Evolutionary conservation across 257 asterid genomes (phyloP), one percentile per base, ranked within the genome.

Genomic region (Scutellaria minor): DNA sequence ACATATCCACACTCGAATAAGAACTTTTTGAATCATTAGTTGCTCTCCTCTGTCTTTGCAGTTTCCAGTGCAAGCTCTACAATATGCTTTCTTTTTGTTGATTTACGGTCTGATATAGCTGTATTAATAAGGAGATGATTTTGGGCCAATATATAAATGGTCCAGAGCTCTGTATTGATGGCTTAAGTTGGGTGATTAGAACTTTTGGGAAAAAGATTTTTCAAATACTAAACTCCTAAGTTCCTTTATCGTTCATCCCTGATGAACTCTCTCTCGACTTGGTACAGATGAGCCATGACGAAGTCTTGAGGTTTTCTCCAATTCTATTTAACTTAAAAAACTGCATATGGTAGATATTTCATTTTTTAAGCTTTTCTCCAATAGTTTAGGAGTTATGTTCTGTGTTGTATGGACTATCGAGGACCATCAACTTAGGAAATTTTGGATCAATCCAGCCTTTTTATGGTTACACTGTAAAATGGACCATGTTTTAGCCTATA

Each of bases 361-460:
- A 3, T 45, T 44, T 24, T 14, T 47, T 40, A 66, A 39, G 24
- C 27, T 51, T 62, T 12, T 59, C 64, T 55, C 24, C 6, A 61
- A 72, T 44, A 59, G 5, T 15, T 11, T 35, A 6, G 54, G 46
- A 35, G 24, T 66, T 31, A 4, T 44, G 11, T 44, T 75, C 6
- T 9, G 15, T 51, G 35, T 45, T 54, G 47, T 14, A 41, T 56
- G 24, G 15, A 64, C 15, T 35, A 7, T 45, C 18, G 15, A 42
- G 13, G 58, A 13, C 70, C 64, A 63, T 24, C 39, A 11, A 63
- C 64, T 63, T 31, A 11, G 67, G 67, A 18, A 35, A 58, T 53
- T 46, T 41, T 55, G 18, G 9, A 53, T 55, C 44, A 20, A 15
- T 51, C 39, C 48, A 51, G 65, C 52, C 55, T 35, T 27, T 31